These are phyloP conservation scores for Sophora flavescens DNA, from an alignment of 306 rosid species.

Conservation along the genomic window DNA sequence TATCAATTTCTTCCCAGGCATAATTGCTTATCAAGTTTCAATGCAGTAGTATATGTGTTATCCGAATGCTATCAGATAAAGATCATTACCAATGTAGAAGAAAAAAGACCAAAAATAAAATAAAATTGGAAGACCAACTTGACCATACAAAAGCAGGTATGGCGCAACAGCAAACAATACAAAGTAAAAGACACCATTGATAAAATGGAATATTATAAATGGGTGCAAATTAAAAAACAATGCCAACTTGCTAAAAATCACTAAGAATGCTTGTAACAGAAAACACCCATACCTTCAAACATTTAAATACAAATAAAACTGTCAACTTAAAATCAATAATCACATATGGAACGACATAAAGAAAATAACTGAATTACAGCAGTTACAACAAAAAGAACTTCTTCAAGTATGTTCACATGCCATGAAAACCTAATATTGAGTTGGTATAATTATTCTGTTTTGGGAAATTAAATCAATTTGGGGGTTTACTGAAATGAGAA, in stretches of 20 bases:
- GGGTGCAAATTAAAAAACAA: background rate
- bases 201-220: background rate
- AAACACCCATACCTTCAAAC: background rate
- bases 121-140: background rate
- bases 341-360: background rate
- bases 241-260: background rate
- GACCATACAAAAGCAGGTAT: background rate
- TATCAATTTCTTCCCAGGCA: background rate
- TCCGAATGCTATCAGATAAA: background rate
- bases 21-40: background rate
- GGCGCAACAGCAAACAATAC: background rate
- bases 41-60: conserved; percentile 3
- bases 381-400: background rate
- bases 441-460: no score
- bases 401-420: background rate
- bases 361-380: background rate
- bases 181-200: no score
- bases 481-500: no score
- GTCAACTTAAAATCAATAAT: background rate
- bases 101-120: background rate
- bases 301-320: background rate
- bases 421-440: no score
- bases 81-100: background rate
- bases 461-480: no score
- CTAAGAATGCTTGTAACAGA: background rate